A percentile compares a stretch with the other conserved stretches of the same genome.
Conservation (phyloP, 75 land plant genomes). For the Chamaecyparis obtusa region DNA sequence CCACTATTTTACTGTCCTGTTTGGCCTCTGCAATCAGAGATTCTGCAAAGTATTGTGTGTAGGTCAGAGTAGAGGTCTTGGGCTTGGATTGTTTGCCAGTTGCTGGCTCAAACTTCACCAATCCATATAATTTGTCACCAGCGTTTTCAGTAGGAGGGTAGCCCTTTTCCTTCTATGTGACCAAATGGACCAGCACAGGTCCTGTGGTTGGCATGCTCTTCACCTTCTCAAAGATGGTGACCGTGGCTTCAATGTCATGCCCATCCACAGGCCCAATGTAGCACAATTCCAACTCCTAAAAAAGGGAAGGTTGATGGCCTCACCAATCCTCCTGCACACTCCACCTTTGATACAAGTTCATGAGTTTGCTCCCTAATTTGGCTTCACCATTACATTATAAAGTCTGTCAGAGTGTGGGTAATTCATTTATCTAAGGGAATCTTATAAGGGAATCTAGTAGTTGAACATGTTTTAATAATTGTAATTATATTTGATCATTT, state of each 20-base stretch:
- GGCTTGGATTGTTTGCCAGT: slow-evolving; percentile 74
- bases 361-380: slow-evolving; percentile 66
- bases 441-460: no score
- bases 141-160: slow-evolving; percentile 77
- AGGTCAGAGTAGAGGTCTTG: no score
- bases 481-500: no score
- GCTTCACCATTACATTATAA: no score
- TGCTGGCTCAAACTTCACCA: slow-evolving; percentile 73
- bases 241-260: slow-evolving; percentile 65
- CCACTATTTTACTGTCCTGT: slow-evolving; percentile 60
- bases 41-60: slow-evolving; percentile 81
- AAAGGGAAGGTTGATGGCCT: slow-evolving; percentile 59
- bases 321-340: slow-evolving; percentile 80
- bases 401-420: no score
- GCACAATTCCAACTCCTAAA: slow-evolving; percentile 79
- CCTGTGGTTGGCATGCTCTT: slow-evolving; percentile 71
- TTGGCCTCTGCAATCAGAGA: slow-evolving; percentile 81
- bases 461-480: no score
- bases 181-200: slow-evolving; percentile 77
- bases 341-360: slow-evolving; percentile 68
- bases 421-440: no score
- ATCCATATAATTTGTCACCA: slow-evolving; percentile 83
- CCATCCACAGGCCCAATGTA: slow-evolving; percentile 94
- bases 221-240: slow-evolving; percentile 59
- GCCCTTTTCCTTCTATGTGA: slow-evolving; percentile 84